Conservation (phyloP, 139 green algal species). For the Chlamydomonas asymmetrica region DNA sequence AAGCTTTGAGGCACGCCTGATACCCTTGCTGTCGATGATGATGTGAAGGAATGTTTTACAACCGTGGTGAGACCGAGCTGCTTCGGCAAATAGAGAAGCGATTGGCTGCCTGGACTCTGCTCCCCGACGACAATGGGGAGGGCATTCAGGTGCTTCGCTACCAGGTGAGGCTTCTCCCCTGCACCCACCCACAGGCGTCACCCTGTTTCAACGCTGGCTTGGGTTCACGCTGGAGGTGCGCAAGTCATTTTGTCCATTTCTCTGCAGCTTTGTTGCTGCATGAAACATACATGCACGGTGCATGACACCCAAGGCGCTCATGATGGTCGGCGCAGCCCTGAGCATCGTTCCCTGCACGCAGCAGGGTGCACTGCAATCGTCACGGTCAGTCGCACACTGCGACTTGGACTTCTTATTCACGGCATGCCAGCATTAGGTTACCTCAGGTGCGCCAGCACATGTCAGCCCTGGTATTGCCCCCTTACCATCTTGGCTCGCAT, state of each 20-base stretch:
- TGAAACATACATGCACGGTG: neutral
- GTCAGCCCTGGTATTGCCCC: neutral
- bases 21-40: too few relatives aligned
- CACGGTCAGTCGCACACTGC: neutral
- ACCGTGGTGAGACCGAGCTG: slow-evolving; percentile 15
- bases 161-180: too few relatives aligned
- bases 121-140: slow-evolving; percentile 46
- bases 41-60: too few relatives aligned
- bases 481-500: too few relatives aligned
- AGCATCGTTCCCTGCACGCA: neutral
- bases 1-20: too few relatives aligned
- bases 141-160: slow-evolving; percentile 58
- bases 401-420: neutral
- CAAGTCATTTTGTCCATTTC: neutral
- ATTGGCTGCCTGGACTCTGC: slow-evolving; percentile 44
- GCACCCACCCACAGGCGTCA: too few relatives aligned
- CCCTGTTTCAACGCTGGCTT: neutral
- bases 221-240: neutral
- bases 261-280: neutral
- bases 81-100: slow-evolving; percentile 42
- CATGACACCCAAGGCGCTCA: neutral
- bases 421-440: too few relatives aligned
- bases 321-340: neutral
- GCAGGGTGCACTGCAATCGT: neutral
- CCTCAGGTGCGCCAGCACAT: neutral